Percentiles rank a stretch among this genome's conserved stretches.
These are phyloP conservation scores for Alternaria brassicicola DNA, from an alignment of 2,329 filamentous ascomycete species.

Conservation along the genomic window DNA sequence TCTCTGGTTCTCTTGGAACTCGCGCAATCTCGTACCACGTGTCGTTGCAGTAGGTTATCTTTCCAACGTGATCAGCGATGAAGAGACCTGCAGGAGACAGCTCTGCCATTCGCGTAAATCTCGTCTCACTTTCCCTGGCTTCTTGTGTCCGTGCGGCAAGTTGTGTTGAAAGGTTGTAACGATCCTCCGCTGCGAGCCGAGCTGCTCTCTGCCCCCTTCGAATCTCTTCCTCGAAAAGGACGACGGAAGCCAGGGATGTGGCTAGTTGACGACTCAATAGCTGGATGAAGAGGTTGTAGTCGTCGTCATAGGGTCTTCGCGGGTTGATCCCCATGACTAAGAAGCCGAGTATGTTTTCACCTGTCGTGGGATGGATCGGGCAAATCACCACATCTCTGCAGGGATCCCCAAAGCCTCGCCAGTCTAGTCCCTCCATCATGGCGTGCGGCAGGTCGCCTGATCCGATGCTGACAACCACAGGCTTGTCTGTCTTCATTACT, in stretches of 20 bases:
- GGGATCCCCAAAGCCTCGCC: constrained; percentile 73
- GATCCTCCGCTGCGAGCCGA: constrained; percentile 74
- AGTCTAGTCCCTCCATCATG: constrained; percentile 70
- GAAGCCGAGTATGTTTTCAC: constrained; percentile 76
- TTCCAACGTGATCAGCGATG: constrained; percentile 73
- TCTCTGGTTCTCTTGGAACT: constrained; percentile 64
- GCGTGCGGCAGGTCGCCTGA: constrained; percentile 68
- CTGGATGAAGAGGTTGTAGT: constrained; percentile 79
- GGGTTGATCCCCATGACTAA: constrained; percentile 81
- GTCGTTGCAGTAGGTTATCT: constrained; percentile 81
- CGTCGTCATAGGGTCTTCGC: constrained; percentile 76
- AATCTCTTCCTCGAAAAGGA: constrained; percentile 84
- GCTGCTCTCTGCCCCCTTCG: constrained; percentile 74
- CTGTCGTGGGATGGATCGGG: constrained; percentile 77
- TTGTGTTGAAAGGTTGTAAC: constrained; percentile 77
- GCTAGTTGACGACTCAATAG: constrained; percentile 76
- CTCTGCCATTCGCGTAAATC: constrained; percentile 83
- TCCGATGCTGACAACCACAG: constrained; percentile 71
- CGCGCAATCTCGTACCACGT: constrained; percentile 74
- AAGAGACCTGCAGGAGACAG: constrained; percentile 85
- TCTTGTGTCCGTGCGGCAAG: constrained; percentile 67
- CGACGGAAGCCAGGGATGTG: constrained; percentile 80
- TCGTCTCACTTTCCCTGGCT: constrained; percentile 69
- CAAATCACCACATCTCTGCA: constrained; percentile 76
- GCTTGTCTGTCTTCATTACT: constrained; percentile 70